These are phyloP conservation scores for Escallonia herrerae DNA, from an alignment of 129 eudicot species.

Conservation along the genomic window DNA sequence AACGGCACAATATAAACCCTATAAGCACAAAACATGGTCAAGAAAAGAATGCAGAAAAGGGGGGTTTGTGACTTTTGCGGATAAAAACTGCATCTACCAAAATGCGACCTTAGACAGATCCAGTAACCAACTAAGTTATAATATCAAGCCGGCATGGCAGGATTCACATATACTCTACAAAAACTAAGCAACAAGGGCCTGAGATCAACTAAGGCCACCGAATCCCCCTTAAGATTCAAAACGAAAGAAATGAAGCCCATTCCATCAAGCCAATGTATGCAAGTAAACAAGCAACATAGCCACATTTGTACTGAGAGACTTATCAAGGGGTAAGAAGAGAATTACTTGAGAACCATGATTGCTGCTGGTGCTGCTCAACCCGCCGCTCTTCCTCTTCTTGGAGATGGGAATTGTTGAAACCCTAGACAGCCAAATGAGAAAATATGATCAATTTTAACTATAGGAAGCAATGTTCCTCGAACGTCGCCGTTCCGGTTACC, in stretches of 20 bases:
- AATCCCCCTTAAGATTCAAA: no score
- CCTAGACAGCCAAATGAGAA: neutral
- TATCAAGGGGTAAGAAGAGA: neutral
- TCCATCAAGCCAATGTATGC: no score
- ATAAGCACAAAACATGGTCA: no score
- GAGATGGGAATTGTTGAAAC: neutral
- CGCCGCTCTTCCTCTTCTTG: neutral
- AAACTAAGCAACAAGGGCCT: neutral
- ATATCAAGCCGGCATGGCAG: neutral
- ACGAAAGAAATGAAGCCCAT: no score
- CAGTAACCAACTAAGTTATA: neutral
- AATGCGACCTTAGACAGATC: no score
- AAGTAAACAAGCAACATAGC: neutral
- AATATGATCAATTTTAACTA: no score
- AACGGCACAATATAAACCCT: no score
- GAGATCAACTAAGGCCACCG: neutral
- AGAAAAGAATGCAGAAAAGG: no score
- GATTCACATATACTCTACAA: neutral
- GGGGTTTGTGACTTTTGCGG: no score
- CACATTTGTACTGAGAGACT: neutral
- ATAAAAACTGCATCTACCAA: no score
- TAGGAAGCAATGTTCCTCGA: no score
- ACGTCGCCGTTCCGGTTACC: no score
- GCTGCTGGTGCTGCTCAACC: neutral
- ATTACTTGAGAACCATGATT: conserved; percentile 27